Base-by-base conservation (phyloP, 2,329 filamentous ascomycete species). In the Fusarium sp. region DNA sequence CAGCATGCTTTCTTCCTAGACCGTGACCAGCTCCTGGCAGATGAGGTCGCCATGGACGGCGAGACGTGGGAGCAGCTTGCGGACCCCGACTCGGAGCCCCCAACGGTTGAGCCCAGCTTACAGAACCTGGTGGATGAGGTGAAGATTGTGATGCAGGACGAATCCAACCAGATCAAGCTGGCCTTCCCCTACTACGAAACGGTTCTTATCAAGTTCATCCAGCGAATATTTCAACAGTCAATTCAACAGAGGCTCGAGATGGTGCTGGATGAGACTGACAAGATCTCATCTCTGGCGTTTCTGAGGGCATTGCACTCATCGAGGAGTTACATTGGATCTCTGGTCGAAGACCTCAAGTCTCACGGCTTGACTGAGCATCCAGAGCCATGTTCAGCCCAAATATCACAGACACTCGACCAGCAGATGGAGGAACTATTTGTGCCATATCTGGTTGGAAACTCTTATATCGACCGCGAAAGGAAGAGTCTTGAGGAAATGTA, bases 1-100 rank as follows among this genome's bases (percentile, higher is more conserved):
- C 97, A 99, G 82, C 97, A 99, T 84, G 95, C 98, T 80, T 99
- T 99, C 88, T 99, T 99, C 85, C 98, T 99, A 80, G 97, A 98
- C 81, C 90, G 95, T 29, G 97, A 95, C 76, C 96, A 98, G 82
- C 87, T 99, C 67, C 92, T 98, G 59, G 93, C 93, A 0, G 95
- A 98, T 78, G 95, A 98, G 81, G 91, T 97, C 18, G 89, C 89
- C 4, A 89, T 90, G 14, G 94, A 97, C 77, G 89, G 88, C 67
- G 90, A 95, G 71, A 92, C 91, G 2, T 98, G 96, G 95, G 96
- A 98, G 67, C 92, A 93, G 76, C 88, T 99, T 62, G 96, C 97
- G 56, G 97, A 99, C 80, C 97, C 97, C 0, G 97, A 99, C 83
- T 91, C 94, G 1, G 95, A 98, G 59, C 94, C 95, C 2, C 95